Conservation (phyloP, 805 yeast species). For the Candida tallmaniae region DNA sequence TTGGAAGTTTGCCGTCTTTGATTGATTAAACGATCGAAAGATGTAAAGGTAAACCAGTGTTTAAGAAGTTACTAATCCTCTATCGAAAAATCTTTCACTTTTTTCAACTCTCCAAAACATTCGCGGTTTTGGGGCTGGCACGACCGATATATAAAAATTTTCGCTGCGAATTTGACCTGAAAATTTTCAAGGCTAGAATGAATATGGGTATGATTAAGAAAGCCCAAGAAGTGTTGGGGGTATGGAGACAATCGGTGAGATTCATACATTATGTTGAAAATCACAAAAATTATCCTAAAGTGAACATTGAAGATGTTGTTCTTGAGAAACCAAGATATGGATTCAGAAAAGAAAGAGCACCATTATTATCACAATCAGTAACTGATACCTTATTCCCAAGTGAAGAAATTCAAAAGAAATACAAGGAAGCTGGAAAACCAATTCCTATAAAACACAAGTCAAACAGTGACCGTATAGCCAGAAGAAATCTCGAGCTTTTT, state of each 20-base stretch:
- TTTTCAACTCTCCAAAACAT: too few species aligned
- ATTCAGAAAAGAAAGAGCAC: constrained; percentile 34
- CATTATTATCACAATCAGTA: constrained; percentile 35
- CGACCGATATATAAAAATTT: too few species aligned
- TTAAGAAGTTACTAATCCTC: too few species aligned
- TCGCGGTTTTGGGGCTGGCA: too few species aligned
- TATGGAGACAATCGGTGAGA: not conserved
- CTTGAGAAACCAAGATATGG: constrained; percentile 36
- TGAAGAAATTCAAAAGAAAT: constrained; percentile 28
- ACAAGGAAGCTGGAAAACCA: constrained; percentile 35
- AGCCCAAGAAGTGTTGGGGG: too few species aligned
- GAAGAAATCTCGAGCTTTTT: constrained; percentile 34
- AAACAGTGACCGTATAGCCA: constrained; percentile 31
- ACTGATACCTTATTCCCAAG: constrained; percentile 39
- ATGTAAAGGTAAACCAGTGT: too few species aligned
- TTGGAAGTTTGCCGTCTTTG: too few species aligned
- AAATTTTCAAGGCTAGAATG: too few species aligned
- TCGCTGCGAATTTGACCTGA: too few species aligned
- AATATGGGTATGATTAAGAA: too few species aligned
- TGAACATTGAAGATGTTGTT: constrained; percentile 34
- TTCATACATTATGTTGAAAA: constrained; percentile 29
- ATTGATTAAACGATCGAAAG: too few species aligned
- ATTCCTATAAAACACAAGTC: constrained; percentile 37
- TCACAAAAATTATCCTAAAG: constrained; percentile 34
- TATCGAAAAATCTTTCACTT: too few species aligned